Percentiles rank a stretch among this genome's conserved stretches.
Conservation (phyloP, 176 grass and related monocot species). For the Alopecurus myosuroides region DNA sequence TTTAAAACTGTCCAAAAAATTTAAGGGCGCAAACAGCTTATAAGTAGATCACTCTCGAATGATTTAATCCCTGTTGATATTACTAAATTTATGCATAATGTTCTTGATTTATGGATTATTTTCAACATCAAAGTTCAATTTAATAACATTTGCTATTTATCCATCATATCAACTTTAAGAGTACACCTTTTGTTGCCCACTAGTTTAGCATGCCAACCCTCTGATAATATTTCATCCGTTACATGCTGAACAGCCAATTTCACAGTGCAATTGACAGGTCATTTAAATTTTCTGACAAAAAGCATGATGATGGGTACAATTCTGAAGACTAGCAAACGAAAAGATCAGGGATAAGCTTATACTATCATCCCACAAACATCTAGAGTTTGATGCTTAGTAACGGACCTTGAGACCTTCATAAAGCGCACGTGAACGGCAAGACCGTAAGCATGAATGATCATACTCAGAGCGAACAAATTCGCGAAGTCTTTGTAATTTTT, state of each 20-base stretch:
- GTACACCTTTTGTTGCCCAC: background rate
- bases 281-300: slow-evolving; percentile 14
- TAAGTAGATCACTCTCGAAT: background rate
- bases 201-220: background rate
- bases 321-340: background rate
- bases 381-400: background rate
- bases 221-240: background rate
- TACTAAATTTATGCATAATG: slow-evolving; percentile 7
- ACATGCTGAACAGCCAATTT: background rate
- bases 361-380: background rate
- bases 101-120: slow-evolving; percentile 2
- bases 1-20: background rate
- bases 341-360: background rate
- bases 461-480: slow-evolving; percentile 99
- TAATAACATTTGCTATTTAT: background rate
- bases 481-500: slow-evolving; percentile 89
- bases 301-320: background rate
- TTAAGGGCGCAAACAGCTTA: background rate
- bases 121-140: background rate
- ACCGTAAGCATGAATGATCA: slow-evolving; percentile 94
- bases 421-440: slow-evolving; percentile 97
- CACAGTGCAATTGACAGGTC: slow-evolving; percentile 11
- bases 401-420: slow-evolving; percentile 99
- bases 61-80: background rate
- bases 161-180: background rate